Percentiles rank a stretch among this genome's conserved stretches.
Conservation (phyloP, 2,329 filamentous ascomycete genomes). For the Lizonia empirigonia region DNA sequence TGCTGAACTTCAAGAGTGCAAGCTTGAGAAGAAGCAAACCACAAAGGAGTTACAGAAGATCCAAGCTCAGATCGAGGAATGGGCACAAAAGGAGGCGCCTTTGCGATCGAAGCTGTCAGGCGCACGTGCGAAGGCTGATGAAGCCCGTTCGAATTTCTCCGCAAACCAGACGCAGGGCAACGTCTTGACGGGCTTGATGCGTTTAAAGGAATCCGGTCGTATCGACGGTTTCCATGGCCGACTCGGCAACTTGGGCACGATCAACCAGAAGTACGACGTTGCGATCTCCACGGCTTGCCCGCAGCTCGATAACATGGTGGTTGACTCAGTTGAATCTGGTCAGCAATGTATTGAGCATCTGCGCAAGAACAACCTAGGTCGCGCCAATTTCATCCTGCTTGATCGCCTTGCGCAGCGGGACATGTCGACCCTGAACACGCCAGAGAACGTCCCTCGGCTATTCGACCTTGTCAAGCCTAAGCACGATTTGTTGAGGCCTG, state of each 20-base stretch:
- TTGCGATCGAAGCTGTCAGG: constrained; percentile 84
- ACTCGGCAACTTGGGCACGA: constrained; percentile 90
- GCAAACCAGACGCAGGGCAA: constrained; percentile 92
- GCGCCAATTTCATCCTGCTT: constrained; percentile 95
- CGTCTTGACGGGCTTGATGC: constrained; percentile 88
- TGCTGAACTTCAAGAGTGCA: constrained; percentile 75
- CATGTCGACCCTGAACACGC: constrained; percentile 79
- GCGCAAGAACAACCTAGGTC: constrained; percentile 93
- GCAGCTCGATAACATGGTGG: constrained; percentile 92
- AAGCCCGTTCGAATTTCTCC: constrained; percentile 87
- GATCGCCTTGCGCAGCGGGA: constrained; percentile 83
- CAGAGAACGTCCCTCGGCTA: constrained; percentile 87
- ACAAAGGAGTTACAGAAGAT: constrained; percentile 76
- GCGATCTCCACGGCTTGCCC: constrained; percentile 98
- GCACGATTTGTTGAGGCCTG: constrained; percentile 82
- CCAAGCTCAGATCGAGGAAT: constrained; percentile 72
- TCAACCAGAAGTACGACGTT: constrained; percentile 92
- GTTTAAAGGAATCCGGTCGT: constrained; percentile 91
- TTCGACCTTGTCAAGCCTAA: constrained; percentile 93
- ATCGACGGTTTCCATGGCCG: constrained; percentile 97
- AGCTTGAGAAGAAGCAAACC: constrained; percentile 71
- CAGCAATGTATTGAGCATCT: constrained; percentile 98
- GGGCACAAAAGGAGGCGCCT: constrained; percentile 78
- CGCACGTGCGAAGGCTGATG: constrained; percentile 91
- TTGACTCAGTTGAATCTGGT: constrained; percentile 92